Conservation (phyloP, 1,284 basidiomycete species). For the Hemileia vastatrix region DNA sequence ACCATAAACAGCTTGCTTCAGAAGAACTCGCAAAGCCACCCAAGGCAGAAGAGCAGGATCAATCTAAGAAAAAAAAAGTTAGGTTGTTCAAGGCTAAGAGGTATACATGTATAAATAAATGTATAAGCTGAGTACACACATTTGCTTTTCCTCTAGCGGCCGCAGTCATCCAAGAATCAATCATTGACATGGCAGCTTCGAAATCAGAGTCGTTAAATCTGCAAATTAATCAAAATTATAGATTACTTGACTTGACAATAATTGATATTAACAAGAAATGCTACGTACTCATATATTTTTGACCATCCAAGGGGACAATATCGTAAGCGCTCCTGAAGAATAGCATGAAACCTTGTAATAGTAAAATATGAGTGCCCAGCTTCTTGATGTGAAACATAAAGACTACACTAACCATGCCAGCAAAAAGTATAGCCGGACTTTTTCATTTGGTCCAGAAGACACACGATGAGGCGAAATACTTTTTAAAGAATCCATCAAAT, state of each 20-base stretch:
- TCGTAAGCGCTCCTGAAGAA: constrained; percentile 86
- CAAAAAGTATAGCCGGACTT: constrained; percentile 69
- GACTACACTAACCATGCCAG: constrained; percentile 60
- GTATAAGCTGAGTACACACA: too few species aligned
- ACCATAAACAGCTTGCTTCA: constrained; percentile 92
- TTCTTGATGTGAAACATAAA: neutral
- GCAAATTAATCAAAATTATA: neutral
- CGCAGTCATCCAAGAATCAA: constrained; percentile 73
- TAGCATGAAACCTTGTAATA: constrained; percentile 65
- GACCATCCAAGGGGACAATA: constrained; percentile 93
- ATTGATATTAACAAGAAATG: neutral
- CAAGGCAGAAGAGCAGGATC: constrained; percentile 83
- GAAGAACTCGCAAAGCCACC: constrained; percentile 75
- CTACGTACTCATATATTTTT: constrained; percentile 64
- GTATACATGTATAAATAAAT: neutral
- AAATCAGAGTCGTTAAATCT: constrained; percentile 91
- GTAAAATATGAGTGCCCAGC: neutral
- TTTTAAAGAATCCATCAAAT: constrained; percentile 78
- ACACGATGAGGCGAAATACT: constrained; percentile 60
- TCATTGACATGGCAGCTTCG: constrained; percentile 79
- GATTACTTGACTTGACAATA: neutral
- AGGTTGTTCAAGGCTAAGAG: neutral
- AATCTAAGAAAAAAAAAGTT: constrained; percentile 1
- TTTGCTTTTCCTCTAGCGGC: constrained; percentile 78
- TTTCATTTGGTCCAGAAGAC: constrained; percentile 74